Percentiles rank a stretch among this genome's conserved stretches.
These are phyloP conservation scores for Lactarius pseudohatsudake DNA, from an alignment of 768 basidiomycete genomes.

Conservation along the genomic window DNA sequence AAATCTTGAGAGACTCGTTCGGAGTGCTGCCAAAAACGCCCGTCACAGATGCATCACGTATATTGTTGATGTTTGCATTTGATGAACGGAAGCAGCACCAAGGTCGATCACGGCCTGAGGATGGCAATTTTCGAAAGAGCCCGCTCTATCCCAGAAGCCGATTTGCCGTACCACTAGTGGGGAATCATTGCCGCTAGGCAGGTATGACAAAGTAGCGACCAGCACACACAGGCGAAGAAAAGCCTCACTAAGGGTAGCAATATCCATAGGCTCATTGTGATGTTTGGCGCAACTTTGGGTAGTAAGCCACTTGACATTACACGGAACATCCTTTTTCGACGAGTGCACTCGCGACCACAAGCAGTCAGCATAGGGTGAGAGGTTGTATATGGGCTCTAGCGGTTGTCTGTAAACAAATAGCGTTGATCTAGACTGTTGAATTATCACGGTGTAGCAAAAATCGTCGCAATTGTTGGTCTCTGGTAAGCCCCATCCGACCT, in stretches of 20 bases:
- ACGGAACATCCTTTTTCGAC: neutral
- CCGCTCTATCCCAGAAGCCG: slow-evolving; percentile 92
- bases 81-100: slow-evolving; percentile 93
- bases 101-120: slow-evolving; percentile 53
- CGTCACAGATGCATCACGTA: slow-evolving; percentile 47
- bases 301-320: neutral
- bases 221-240: neutral
- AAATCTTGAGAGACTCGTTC: slow-evolving; percentile 54
- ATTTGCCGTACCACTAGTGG: slow-evolving; percentile 74
- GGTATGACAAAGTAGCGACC: neutral
- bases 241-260: slow-evolving; percentile 43
- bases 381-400: neutral
- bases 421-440: neutral
- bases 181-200: slow-evolving; percentile 77
- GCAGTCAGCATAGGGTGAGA: neutral
- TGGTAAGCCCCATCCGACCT: slow-evolving; percentile 66
- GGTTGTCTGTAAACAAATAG: neutral
- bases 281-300: slow-evolving; percentile 47
- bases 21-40: neutral
- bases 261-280: slow-evolving; percentile 65
- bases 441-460: slow-evolving; percentile 8
- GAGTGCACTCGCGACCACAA: neutral
- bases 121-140: slow-evolving; percentile 72
- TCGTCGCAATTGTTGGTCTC: slow-evolving; percentile 51
- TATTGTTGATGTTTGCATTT: slow-evolving; percentile 74